phyloP scores from a whole-genome alignment of 345 rosid genomes.

The Erucastrum elatum region DNA sequence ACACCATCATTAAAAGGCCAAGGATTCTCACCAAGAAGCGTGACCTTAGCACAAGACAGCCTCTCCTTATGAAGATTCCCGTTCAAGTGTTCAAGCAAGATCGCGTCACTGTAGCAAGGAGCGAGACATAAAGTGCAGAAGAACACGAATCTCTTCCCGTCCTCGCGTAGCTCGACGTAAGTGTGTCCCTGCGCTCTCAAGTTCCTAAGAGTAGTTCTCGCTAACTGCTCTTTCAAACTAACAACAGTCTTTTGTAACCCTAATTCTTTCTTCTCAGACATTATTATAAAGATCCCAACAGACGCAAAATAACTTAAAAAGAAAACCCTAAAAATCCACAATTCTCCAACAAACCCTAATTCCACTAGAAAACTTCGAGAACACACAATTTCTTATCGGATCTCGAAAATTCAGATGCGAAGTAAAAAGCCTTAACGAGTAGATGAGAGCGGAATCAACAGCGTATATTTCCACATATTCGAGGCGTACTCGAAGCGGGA shows the following conservation, averaged over 20 bases:
- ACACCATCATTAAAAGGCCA: constrained; percentile 95
- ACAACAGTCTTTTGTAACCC: constrained; percentile 50
- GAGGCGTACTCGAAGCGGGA: constrained; percentile 52
- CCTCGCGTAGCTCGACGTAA: constrained; percentile 76
- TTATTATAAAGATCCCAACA: constrained; percentile 33
- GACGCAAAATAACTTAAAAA: constrained; percentile 12
- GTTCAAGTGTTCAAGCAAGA: constrained; percentile 72
- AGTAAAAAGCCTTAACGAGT: not conserved
- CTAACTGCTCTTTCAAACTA: constrained; percentile 67
- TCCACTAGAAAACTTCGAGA: constrained; percentile 20
- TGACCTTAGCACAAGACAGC: constrained; percentile 65
- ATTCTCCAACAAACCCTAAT: constrained; percentile 33
- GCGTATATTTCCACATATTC: constrained; percentile 48
- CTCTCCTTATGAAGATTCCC: constrained; percentile 79
- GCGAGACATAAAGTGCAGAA: constrained; percentile 88
- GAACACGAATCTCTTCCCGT: constrained; percentile 71
- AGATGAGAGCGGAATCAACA: constrained; percentile 18
- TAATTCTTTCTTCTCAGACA: constrained; percentile 62
- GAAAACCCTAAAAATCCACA: not conserved
- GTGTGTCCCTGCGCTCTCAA: constrained; percentile 74
- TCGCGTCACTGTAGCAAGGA: constrained; percentile 73
- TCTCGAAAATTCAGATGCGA: constrained; percentile 32
- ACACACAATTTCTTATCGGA: constrained; percentile 36
- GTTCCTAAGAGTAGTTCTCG: constrained; percentile 60
- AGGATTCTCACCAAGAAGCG: constrained; percentile 70